Conservation (phyloP, 768 basidiomycete species). For the Lactifluus hygrophoroides region DNA sequence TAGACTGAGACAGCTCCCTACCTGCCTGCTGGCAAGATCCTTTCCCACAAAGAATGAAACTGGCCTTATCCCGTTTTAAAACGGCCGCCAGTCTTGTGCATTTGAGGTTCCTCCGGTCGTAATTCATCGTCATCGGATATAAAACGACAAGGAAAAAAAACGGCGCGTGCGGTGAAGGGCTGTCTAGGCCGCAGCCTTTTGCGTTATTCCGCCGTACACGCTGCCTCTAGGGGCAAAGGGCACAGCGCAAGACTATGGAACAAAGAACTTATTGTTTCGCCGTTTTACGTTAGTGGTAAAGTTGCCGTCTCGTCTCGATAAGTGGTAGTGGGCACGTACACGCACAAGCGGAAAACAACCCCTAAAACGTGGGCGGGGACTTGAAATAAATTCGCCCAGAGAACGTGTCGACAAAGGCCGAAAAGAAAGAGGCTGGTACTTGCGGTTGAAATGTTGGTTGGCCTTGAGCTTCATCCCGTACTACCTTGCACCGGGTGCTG, state of each 20-base stretch:
- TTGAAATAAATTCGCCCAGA: too few relatives aligned
- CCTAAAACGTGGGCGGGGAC: neutral
- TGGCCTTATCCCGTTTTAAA: too few relatives aligned
- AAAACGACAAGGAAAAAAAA: neutral
- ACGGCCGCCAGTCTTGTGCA: too few relatives aligned
- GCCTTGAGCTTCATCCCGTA: neutral
- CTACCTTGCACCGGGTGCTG: neutral
- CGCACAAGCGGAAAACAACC: neutral
- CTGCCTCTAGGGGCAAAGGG: neutral
- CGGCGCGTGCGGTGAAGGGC: neutral
- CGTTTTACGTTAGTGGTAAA: neutral
- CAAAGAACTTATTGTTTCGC: neutral
- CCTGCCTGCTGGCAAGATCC: too few relatives aligned
- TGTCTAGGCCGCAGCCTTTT: neutral
- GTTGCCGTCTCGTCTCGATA: neutral
- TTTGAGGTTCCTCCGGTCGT: too few relatives aligned
- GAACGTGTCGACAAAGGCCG: too few relatives aligned
- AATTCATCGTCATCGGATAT: neutral
- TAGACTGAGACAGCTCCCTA: neutral
- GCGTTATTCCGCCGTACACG: neutral
- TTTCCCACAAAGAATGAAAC: too few relatives aligned
- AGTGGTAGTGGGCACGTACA: neutral
- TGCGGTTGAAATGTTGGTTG: neutral
- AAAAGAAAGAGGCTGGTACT: neutral
- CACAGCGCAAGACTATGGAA: neutral